Percentiles rank a stretch among this genome's conserved stretches.
Conservation (phyloP, 2,329 filamentous ascomycete genomes). For the Pestalotiopsis sp. region DNA sequence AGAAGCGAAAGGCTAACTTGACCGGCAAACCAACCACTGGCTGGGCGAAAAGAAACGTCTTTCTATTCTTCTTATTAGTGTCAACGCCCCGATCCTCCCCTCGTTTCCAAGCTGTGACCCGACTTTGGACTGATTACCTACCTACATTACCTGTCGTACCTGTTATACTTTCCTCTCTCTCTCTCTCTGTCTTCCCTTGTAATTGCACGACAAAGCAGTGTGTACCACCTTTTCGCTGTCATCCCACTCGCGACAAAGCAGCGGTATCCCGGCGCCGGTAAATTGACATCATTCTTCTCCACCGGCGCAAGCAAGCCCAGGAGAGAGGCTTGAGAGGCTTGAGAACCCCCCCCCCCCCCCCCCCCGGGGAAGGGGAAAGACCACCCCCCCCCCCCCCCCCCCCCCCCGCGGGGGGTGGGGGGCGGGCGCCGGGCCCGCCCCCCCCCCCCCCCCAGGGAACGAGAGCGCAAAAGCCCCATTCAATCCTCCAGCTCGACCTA, state of each 20-base stretch:
- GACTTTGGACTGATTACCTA: no score
- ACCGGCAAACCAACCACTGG: not conserved
- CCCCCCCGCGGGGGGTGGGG: no score
- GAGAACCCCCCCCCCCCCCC: no score
- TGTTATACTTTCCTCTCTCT: not conserved
- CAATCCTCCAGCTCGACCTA: not conserved
- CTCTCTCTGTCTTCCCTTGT: not conserved
- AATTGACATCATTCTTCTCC: constrained; percentile 14
- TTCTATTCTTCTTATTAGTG: not conserved
- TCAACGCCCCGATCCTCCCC: not conserved
- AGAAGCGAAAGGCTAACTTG: not conserved
- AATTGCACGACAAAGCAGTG: constrained; percentile 1
- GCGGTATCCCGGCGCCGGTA: constrained; percentile 7
- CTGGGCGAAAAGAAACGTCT: not conserved
- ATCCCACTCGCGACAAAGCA: not conserved
- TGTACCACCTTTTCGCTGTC: not conserved
- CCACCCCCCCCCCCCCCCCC: no score
- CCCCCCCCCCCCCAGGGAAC: not conserved
- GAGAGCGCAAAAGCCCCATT: not conserved
- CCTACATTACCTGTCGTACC: not conserved
- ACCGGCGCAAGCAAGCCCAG: not conserved
- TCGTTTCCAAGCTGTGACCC: not conserved
- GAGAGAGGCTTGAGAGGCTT: not conserved
- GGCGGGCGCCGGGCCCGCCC: no score
- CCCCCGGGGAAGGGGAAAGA: no score